Percentiles rank a stretch among this genome's conserved stretches.
Conservation (phyloP, 441 rosid genomes). For the Pelargonium australe region DNA sequence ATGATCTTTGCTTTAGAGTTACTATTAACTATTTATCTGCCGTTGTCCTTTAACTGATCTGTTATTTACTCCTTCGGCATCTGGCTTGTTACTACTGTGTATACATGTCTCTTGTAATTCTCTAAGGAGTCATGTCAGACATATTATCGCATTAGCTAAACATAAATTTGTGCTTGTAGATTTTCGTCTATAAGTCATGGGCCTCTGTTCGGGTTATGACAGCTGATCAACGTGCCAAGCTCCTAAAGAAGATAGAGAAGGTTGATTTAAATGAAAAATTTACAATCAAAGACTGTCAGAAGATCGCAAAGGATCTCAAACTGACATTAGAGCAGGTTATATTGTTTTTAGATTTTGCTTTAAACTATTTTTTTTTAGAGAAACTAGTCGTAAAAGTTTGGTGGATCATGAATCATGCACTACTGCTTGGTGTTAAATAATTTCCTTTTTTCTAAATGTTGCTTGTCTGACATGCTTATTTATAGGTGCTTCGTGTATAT, state of each 20-base stretch:
- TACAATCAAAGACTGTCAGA: conserved; percentile 69
- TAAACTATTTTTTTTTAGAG: neutral
- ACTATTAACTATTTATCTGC: neutral
- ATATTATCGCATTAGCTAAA: conserved; percentile 2
- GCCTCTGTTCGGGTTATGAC: conserved; percentile 71
- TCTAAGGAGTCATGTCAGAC: too few species aligned
- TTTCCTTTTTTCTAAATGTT: conserved; percentile 12
- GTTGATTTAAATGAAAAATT: conserved; percentile 44
- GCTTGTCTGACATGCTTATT: conserved; percentile 8
- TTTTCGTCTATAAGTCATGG: conserved; percentile 72
- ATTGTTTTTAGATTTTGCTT: conserved; percentile 16
- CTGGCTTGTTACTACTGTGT: neutral
- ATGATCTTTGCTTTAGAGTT: conserved; percentile 5
- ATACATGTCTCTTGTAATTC: neutral
- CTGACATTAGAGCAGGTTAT: conserved; percentile 82
- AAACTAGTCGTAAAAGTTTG: neutral
- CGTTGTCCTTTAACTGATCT: neutral
- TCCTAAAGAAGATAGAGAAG: conserved; percentile 40
- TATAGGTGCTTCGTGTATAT: conserved; percentile 77
- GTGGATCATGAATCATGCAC: conserved; percentile 1
- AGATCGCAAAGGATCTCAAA: conserved; percentile 76
- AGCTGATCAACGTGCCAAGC: conserved; percentile 74
- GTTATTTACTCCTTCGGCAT: neutral
- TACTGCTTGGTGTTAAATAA: neutral
- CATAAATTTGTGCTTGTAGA: conserved; percentile 38